Conservation (phyloP, 257 asterid species). For the Nicotiana tomentosiformis region DNA sequence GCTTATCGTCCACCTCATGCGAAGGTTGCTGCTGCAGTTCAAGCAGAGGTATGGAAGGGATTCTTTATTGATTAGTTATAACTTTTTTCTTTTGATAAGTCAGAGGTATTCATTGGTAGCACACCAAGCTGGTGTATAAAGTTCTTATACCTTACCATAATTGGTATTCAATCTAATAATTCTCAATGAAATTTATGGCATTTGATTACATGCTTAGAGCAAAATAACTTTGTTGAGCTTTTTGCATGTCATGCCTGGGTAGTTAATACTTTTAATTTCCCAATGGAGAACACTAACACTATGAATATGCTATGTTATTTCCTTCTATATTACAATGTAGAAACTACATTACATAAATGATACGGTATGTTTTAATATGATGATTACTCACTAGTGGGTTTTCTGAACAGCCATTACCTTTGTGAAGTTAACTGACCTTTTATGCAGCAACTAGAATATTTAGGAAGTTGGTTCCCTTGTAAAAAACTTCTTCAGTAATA, state of each 20-base stretch:
- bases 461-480: background rate
- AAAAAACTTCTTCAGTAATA: too few species aligned
- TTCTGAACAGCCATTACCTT: constrained; percentile 2
- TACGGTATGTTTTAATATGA: background rate
- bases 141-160: background rate
- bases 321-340: background rate
- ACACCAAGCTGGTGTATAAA: background rate
- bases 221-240: background rate
- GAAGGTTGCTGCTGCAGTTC: constrained; percentile 79
- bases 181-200: background rate
- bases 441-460: background rate
- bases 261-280: background rate
- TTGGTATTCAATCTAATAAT: background rate
- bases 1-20: constrained; percentile 98
- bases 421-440: background rate
- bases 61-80: background rate
- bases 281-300: background rate
- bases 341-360: background rate
- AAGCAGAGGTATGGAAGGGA: constrained; percentile 64
- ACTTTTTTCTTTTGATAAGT: background rate
- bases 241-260: background rate
- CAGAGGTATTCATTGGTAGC: background rate
- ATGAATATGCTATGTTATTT: background rate
- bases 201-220: background rate
- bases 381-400: background rate